Conservation (phyloP, 768 basidiomycete species). For the Pleurotus sapidus region DNA sequence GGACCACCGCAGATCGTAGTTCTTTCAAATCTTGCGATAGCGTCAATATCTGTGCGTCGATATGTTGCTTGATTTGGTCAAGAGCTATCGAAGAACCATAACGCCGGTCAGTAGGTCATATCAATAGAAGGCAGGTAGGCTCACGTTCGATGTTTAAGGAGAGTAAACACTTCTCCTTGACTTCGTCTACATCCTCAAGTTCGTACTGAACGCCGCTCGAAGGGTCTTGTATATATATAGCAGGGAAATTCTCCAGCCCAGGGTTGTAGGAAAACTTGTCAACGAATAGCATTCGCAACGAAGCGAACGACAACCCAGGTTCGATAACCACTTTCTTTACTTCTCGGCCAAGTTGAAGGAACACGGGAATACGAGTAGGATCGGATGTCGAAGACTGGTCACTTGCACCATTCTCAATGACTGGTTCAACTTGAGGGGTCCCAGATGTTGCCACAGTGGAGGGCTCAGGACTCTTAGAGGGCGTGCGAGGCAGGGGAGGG, state of each 20-base stretch:
- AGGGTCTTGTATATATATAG: conserved; percentile 93
- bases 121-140: conserved; percentile 21
- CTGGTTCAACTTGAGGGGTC: neutral
- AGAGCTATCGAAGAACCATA: conserved; percentile 55
- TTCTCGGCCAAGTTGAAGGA: conserved; percentile 86
- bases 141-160: conserved; percentile 96
- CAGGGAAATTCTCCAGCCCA: conserved; percentile 89
- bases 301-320: conserved; percentile 65
- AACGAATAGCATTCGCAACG: conserved; percentile 84
- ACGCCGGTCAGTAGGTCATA: conserved; percentile 8
- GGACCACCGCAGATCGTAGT: conserved; percentile 63
- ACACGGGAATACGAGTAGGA: conserved; percentile 54
- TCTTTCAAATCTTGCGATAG: conserved; percentile 91
- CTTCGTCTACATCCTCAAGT: conserved; percentile 90
- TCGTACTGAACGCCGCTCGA: conserved; percentile 93
- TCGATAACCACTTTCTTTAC: conserved; percentile 85
- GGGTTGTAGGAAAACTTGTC: conserved; percentile 95
- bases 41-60: conserved; percentile 84
- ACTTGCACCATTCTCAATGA: neutral
- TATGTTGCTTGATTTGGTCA: conserved; percentile 98
- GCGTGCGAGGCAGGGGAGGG: conserved; percentile 46
- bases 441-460: conserved; percentile 11
- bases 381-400: conserved; percentile 12
- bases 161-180: conserved; percentile 83
- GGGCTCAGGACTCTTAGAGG: conserved; percentile 38